Base-by-base conservation (phyloP, 352 stramenopile genomes). In the Phytopythium delawarense region DNA sequence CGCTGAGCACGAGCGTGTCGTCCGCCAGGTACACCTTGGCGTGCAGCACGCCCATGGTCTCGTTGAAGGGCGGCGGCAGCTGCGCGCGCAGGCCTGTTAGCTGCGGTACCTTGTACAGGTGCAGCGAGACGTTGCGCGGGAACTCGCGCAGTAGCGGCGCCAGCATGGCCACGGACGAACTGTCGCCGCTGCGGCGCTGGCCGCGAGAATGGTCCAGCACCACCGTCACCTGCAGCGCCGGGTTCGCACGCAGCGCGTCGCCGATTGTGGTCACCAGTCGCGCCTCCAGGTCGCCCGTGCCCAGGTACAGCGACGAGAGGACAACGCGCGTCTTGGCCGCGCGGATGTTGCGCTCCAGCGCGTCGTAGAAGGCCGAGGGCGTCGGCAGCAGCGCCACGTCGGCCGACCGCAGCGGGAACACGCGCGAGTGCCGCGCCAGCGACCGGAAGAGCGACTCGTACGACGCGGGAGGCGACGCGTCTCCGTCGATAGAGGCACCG, bases 11-110 rank as follows among this genome's bases (percentile, higher is more conserved):
- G 32, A 94, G 74, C 30, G 72, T 88, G 56, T 93, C 81, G 66
- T 96, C 87, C 49, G 86, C 79, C 11, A 92, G 59, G 53, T 96
- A 96, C 20, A 91, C 82, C 72, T 96, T 96, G 35, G 84, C 80
- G 58, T 96, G 87, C 7, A 70, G 89, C 13, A 94, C 84, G 23
- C 85, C 84, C 12, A 93, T 72, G n/a, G 83, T 89, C 67, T 94
- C 86, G 52, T 94, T 92, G 55, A 89, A 92, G 6, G 83, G 85
- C 34, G 85, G 79, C 7, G 83, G 83, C 7, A 92, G 64, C 46
- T 71, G 80, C 4, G 79, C 78, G 32, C 79, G 81, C 21, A 87
- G 59, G 1, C 79, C 77, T 16, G 80, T 78, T 2, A 92, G 79
- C 62, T 92, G 83, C 28, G 83, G 83, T 3, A 92, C 80, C 25